Conservation (phyloP, 371 early-diverging fungal species). For the Zopfochytrium polystomum region DNA sequence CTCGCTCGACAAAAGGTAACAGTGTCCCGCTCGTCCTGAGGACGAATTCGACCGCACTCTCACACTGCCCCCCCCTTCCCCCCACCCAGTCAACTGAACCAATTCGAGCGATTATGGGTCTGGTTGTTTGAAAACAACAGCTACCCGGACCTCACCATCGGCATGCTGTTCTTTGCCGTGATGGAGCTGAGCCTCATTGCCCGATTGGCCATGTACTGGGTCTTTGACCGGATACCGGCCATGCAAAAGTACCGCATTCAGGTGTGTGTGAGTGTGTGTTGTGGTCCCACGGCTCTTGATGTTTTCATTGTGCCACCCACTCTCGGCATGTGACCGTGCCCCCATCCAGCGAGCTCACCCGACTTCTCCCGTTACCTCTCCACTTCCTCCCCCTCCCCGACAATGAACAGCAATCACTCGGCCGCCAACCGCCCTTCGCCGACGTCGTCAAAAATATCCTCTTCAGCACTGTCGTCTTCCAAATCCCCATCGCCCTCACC, state of each 20-base stretch:
- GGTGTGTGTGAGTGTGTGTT: constrained; percentile 37
- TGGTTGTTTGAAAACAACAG: constrained; percentile 20
- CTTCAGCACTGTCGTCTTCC: constrained; percentile 56
- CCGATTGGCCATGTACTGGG: constrained; percentile 55
- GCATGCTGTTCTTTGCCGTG: constrained; percentile 34
- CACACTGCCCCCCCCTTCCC: too few species aligned
- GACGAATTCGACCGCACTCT: too few species aligned
- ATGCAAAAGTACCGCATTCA: constrained; percentile 84
- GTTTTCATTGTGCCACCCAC: not conserved
- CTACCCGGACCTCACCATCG: constrained; percentile 32
- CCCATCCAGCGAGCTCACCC: too few species aligned
- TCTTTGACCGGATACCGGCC: constrained; percentile 54
- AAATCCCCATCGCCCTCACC: too few species aligned
- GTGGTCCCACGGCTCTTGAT: not conserved
- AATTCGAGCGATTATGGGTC: constrained; percentile 37
- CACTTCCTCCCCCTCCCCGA: not conserved
- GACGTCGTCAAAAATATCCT: too few species aligned
- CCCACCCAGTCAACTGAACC: too few species aligned
- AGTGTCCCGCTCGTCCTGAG: too few species aligned
- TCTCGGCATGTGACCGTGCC: not conserved
- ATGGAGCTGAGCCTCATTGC: constrained; percentile 41
- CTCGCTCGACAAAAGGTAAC: too few species aligned
- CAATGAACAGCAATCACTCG: not conserved
- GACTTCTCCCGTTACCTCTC: not conserved
- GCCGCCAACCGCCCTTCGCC: not conserved